Percentiles rank a stretch among this genome's conserved stretches.
Evolutionary conservation across 768 basidiomycete genomes (phyloP).

Genomic region (Mycena metata): DNA sequence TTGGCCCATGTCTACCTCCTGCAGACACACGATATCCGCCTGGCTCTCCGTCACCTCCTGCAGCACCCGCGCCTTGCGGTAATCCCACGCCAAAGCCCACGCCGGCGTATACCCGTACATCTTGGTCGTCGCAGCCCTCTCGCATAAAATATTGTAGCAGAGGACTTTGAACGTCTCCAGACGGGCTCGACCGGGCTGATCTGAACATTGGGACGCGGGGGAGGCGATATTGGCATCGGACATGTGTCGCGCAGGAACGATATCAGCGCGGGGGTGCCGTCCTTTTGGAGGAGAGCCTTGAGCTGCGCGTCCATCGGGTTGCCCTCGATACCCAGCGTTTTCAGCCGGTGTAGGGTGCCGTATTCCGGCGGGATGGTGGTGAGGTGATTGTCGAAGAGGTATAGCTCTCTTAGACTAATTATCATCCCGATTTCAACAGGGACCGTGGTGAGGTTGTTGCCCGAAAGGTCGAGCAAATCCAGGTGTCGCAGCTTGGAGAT

Average conservation of each 20-base stretch:
- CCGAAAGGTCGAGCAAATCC: conserved; percentile 91
- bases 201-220: conserved; percentile 79
- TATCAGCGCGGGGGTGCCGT: conserved; percentile 92
- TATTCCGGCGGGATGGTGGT: conserved; percentile 87
- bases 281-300: conserved; percentile 89
- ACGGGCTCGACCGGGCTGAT: conserved; percentile 68
- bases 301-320: conserved; percentile 89
- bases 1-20: conserved; percentile 94
- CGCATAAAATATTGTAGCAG: conserved; percentile 95
- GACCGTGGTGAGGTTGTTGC: conserved; percentile 82
- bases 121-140: conserved; percentile 87
- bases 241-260: conserved; percentile 94
- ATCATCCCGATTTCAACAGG: conserved; percentile 94
- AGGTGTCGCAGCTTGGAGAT: conserved; percentile 89
- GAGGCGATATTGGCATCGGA: conserved; percentile 84
- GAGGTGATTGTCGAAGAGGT: conserved; percentile 96
- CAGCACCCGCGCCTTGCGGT: conserved; percentile 89
- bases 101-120: conserved; percentile 97
- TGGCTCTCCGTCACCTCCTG: conserved; percentile 85
- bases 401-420: conserved; percentile 89
- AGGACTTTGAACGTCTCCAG: conserved; percentile 85
- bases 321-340: conserved; percentile 96
- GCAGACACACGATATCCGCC: conserved; percentile 93
- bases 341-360: conserved; percentile 91
- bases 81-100: conserved; percentile 97